Base-by-base conservation (phyloP, 1,284 basidiomycete genomes). In the Tylopilus sp. region DNA sequence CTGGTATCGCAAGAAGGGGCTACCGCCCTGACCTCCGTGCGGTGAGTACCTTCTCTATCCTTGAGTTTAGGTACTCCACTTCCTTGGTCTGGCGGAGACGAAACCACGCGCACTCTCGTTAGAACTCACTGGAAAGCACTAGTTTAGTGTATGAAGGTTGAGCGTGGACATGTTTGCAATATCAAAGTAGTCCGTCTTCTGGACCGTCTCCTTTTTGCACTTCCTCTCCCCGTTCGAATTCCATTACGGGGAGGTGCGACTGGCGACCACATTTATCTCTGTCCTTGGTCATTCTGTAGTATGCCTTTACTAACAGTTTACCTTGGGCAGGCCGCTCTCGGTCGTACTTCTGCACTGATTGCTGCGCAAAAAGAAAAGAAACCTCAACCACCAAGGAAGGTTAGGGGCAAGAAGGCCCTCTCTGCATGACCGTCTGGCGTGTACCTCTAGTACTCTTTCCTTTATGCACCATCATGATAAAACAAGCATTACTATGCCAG, bases 121-220 rank as follows among this genome's bases (percentile, higher is more conserved):
- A 90, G 89, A 90, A 89, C 87, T 90, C 88, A 82, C 91, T 89
- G 91, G 91, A 92, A 84, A 77, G 68, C 71, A 79, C 84, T 81
- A 56, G 76, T 70, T 81, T 81, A 83, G 84, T 81, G 79, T 77
- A 88, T 89, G 91, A 93, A 90, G 85, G 91, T 82, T 86, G 91
- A 91, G 92, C 87, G 91, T 93, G 91, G 92, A 93, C 89, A 92
- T 82, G 91, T 89, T 86, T 94, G 92, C 92, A 88, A 94, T 79
- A 94, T 84, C 67, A 81, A 86, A 77, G 4, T 44, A 16, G 65
- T 70, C 65, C 64, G 41, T 61, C 15, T 67, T 66, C n/a, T 61
- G 66, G 77, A 69, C 62, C 49, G 68, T 79, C 74, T 56, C 71
- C 67, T 66, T 69, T 57, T 65, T 60, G 66, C 41, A 69, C 64